Evolutionary conservation across 345 rosid genomes (phyloP).

Genomic region (Citrus hindsii): DNA sequence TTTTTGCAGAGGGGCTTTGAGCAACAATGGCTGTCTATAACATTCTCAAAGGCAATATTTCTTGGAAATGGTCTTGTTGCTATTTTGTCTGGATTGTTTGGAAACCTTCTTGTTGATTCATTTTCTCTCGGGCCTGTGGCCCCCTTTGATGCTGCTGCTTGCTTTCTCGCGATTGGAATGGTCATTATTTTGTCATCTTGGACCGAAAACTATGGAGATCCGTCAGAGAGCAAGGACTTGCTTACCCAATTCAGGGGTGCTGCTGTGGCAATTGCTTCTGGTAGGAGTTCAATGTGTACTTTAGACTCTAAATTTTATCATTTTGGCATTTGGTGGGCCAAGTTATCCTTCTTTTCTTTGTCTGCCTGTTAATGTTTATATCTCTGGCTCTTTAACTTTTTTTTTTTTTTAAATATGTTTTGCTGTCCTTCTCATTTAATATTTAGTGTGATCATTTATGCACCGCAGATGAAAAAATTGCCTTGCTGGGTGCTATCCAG

Average conservation of each 20-base stretch:
- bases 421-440: not conserved
- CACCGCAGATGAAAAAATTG: constrained; percentile 85
- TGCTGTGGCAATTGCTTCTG: constrained; percentile 92
- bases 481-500: constrained; percentile 92
- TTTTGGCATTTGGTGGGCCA: constrained; percentile 5
- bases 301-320: constrained; percentile 4
- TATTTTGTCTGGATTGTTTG: constrained; percentile 77
- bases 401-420: not conserved
- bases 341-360: not conserved
- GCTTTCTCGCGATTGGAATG: constrained; percentile 94
- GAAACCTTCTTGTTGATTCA: constrained; percentile 76
- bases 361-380: not conserved
- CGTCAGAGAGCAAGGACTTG: constrained; percentile 90
- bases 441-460: constrained; percentile 8
- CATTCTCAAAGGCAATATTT: constrained; percentile 93
- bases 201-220: constrained; percentile 87
- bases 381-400: not conserved
- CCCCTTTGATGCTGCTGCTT: constrained; percentile 94
- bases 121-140: constrained; percentile 94
- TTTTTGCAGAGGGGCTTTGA: constrained; percentile 78
- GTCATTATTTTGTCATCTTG: constrained; percentile 76
- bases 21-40: constrained; percentile 84
- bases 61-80: constrained; percentile 95
- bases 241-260: constrained; percentile 89
- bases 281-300: constrained; percentile 32